Conservation (phyloP, 2,329 filamentous ascomycete species). For the Exophiala sp. region DNA sequence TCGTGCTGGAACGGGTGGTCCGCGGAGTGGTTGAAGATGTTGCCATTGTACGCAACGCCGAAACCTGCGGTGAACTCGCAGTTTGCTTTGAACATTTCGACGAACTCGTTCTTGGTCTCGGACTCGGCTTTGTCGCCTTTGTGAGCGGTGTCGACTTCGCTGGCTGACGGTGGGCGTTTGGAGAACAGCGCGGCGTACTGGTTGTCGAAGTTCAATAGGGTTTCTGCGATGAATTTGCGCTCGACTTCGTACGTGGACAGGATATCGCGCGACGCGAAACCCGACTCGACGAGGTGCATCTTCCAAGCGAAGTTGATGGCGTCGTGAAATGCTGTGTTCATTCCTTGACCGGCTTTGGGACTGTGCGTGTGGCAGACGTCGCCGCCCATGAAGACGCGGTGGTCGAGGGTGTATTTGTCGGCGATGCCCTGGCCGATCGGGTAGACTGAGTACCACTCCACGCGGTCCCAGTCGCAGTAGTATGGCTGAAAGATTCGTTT, state of each 20-base stretch:
- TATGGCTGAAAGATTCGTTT: constrained; percentile 60
- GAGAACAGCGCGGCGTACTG: constrained; percentile 90
- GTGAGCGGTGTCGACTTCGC: constrained; percentile 65
- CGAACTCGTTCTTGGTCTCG: constrained; percentile 69
- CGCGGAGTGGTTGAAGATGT: constrained; percentile 77
- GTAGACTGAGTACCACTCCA: constrained; percentile 65
- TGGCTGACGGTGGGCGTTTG: constrained; percentile 66
- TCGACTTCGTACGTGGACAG: constrained; percentile 84
- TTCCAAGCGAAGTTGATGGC: constrained; percentile 94
- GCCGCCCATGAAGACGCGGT: constrained; percentile 64
- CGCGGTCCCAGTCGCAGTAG: constrained; percentile 59
- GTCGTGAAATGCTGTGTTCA: constrained; percentile 59
- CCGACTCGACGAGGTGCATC: constrained; percentile 82
- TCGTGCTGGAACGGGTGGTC: constrained; percentile 66
- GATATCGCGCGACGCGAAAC: constrained; percentile 70
- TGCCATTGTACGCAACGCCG: constrained; percentile 79
- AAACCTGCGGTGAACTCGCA: constrained; percentile 94
- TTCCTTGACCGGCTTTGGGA: constrained; percentile 63
- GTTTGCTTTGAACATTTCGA: constrained; percentile 83
- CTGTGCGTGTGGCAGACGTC: constrained; percentile 63
- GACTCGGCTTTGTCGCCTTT: constrained; percentile 30
- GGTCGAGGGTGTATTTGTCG: constrained; percentile 62
- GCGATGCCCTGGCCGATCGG: constrained; percentile 64
- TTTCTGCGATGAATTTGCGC: constrained; percentile 79
- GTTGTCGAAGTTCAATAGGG: constrained; percentile 79